Evolutionary conservation across 192 early-diverging fungal species (phyloP).

Genomic region (Thamnidium elegans): DNA sequence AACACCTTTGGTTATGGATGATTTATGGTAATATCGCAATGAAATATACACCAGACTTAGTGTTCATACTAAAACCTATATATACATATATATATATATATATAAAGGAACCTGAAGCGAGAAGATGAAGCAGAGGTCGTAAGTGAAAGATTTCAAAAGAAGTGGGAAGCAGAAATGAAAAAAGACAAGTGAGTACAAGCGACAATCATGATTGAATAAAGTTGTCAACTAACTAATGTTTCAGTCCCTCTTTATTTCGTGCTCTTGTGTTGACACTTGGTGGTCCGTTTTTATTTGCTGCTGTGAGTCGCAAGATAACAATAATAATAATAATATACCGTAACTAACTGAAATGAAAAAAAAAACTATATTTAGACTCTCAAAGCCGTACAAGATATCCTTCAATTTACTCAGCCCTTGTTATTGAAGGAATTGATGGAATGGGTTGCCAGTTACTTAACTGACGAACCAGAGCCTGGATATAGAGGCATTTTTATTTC

Average conservation of each 20-base stretch:
- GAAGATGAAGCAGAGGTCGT: conserved; percentile 58
- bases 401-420: conserved; percentile 74
- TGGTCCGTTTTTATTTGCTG: conserved; percentile 61
- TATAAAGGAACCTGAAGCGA: conserved; percentile 46
- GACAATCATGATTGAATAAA: neutral
- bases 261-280: conserved; percentile 61
- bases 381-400: conserved; percentile 70
- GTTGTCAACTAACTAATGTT: neutral
- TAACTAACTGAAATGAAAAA: neutral
- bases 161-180: conserved; percentile 66
- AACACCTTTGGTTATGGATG: conserved; percentile 70
- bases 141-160: conserved; percentile 57
- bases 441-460: conserved; percentile 56
- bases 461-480: conserved; percentile 52
- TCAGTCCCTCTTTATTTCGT: conserved; percentile 66
- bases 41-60: neutral
- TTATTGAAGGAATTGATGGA: conserved; percentile 68
- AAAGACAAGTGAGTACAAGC: conserved; percentile 38
- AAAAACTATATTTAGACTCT: conserved; percentile 42
- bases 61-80: neutral
- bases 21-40: conserved; percentile 53
- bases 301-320: conserved; percentile 25
- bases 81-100: neutral
- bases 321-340: neutral
- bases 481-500: conserved; percentile 77